Percentiles rank a stretch among this genome's conserved stretches.
Conservation (phyloP, 2,329 filamentous ascomycete genomes). For the Diaporthe ampelina region DNA sequence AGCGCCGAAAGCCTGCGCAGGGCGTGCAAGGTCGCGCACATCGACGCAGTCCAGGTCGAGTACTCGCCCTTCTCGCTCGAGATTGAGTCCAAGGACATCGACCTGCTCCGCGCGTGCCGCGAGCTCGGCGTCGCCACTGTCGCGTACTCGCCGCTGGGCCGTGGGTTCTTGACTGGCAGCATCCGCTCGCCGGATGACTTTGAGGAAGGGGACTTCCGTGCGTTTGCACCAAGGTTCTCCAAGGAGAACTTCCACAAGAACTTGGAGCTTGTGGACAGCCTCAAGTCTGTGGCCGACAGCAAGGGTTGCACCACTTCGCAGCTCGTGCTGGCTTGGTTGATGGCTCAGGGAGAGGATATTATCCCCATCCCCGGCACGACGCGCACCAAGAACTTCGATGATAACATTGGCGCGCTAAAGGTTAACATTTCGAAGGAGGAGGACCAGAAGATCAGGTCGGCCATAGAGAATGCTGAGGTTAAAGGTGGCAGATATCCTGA, state of each 20-base stretch:
- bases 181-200: conserved; percentile 56
- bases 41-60: conserved; percentile 67
- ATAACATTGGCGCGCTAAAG: conserved; percentile 53
- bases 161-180: conserved; percentile 58
- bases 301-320: conserved; percentile 63
- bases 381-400: conserved; percentile 56
- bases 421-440: conserved; percentile 36
- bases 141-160: conserved; percentile 57
- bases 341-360: conserved; percentile 59
- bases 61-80: conserved; percentile 64
- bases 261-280: conserved; percentile 48
- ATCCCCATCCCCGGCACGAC: conserved; percentile 68
- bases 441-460: conserved; percentile 30
- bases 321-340: conserved; percentile 70
- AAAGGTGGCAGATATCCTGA: conserved; percentile 24
- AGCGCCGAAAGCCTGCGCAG: conserved; percentile 63
- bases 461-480: conserved; percentile 19
- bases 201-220: conserved; percentile 52
- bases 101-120: conserved; percentile 59
- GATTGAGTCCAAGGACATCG: conserved; percentile 58
- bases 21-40: conserved; percentile 62
- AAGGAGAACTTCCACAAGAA: conserved; percentile 66
- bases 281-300: conserved; percentile 47
- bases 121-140: conserved; percentile 61
- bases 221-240: conserved; percentile 56